Base-by-base conservation (phyloP, 352 stramenopile genomes). In the Phytophthora cryptogea region DNA sequence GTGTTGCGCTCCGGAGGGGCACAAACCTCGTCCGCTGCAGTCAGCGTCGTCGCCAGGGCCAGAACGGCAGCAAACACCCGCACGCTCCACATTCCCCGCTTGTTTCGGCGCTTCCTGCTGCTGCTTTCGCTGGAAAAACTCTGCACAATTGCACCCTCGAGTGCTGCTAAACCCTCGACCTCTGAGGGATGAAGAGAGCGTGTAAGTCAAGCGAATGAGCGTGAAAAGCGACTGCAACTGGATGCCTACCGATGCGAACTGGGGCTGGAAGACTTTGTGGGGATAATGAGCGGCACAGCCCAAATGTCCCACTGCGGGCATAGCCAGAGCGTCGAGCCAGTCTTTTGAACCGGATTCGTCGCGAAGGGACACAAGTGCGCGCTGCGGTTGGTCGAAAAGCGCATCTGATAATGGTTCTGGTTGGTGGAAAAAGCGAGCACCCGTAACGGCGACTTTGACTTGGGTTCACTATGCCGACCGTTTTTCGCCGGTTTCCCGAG, bases 1-100 rank as follows among this genome's bases (percentile, higher is more conserved):
- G 77, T 87, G 56, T 86, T 92, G 23, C 54, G 57, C 16, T 33
- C 33, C 26, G 79, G 76, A n/a, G 59, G 66, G 20, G 42, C 39
- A 47, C 83, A 92, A 3, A 43, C 40, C 14, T 58, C 41, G 14
- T 47, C 44, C 6, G 41, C 23, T 27, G 36, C 41, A 16, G 32
- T 28, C 20, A 42, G 20, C 14, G 7, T 30, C 17, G 49, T 40
- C 20, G 45, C 31, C n/a, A 52, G 27, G 8, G 39, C 27, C 28
- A 61, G 28, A 42, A 51, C 11, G 16, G 26, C 43, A 37, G 27
- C 50, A 33, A 70, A 14, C n/a, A 20, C 33, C 5, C 35, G 16
- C 20, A 51, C 10, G 32, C 37, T 43, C 5, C 14, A 30, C 63
- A 63, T 63, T 16, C 45, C 51, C 41, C 17, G 28, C 41, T 30